Evolutionary conservation across 2,329 filamentous ascomycete genomes (phyloP).

Genomic region (Calonectria crousiana): DNA sequence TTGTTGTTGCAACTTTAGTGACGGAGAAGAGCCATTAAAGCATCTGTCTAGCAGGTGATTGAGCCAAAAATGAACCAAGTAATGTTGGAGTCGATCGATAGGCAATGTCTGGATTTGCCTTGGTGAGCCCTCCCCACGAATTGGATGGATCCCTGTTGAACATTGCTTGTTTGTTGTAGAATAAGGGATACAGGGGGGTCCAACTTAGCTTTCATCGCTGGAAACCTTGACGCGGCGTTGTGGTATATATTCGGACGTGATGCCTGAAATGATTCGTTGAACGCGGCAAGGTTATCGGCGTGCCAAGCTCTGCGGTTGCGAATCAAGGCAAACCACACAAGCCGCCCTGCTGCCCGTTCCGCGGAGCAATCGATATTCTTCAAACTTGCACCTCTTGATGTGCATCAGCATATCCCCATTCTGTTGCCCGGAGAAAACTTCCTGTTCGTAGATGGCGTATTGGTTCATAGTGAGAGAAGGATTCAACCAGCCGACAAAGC

Average conservation of each 20-base stretch:
- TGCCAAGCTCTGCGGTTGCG: neutral
- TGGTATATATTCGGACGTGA: neutral
- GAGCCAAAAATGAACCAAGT: too few relatives aligned
- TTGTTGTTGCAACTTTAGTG: neutral
- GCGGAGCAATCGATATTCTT: neutral
- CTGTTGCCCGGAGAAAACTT: too few relatives aligned
- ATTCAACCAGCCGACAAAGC: too few relatives aligned
- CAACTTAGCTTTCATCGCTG: neutral
- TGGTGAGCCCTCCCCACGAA: neutral
- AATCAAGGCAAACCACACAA: neutral
- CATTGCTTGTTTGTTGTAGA: neutral
- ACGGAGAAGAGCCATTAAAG: too few relatives aligned
- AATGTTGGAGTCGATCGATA: too few relatives aligned
- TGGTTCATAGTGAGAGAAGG: too few relatives aligned
- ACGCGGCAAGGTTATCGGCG: neutral
- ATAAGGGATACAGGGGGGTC: neutral
- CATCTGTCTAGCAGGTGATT: too few relatives aligned
- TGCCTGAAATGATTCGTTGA: neutral
- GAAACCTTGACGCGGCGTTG: neutral
- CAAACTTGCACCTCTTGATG: neutral
- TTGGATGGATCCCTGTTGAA: neutral
- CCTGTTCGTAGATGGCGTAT: neutral
- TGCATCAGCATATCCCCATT: too few relatives aligned
- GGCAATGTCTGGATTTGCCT: too few relatives aligned
- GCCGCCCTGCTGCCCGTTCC: neutral